These are phyloP conservation scores for Triticum turgidum DNA, from an alignment of 176 grass and related monocot genomes.

Conservation along the genomic window DNA sequence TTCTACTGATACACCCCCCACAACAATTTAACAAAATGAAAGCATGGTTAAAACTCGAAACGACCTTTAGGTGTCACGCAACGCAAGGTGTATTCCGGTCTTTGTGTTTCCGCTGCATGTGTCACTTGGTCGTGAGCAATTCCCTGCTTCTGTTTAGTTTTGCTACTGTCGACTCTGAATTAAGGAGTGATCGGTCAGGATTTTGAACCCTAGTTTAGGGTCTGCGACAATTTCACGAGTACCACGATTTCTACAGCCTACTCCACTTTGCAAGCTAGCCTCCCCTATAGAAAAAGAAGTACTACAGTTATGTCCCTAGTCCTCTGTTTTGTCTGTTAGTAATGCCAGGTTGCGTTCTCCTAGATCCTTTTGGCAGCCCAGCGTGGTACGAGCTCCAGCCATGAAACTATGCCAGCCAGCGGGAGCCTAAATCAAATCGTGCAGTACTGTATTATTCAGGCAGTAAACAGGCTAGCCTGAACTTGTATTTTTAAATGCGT, in stretches of 20 bases:
- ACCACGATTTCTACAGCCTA: no score
- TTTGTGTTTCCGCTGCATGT: not conserved
- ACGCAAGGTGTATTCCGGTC: not conserved
- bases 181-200: not conserved
- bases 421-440: no score
- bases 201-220: slow-evolving; percentile 4
- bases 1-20: not conserved
- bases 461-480: no score
- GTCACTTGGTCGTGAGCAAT: not conserved
- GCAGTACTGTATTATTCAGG: no score
- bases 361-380: no score
- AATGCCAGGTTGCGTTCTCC: no score
- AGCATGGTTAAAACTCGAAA: not conserved
- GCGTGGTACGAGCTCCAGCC: no score
- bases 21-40: not conserved
- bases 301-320: not conserved
- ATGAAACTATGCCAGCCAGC: no score
- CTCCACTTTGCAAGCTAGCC: not conserved
- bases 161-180: not conserved
- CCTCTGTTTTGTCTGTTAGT: no score
- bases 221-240: not conserved
- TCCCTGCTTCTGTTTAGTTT: not conserved
- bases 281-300: not conserved
- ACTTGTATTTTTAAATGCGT: no score
- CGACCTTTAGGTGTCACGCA: not conserved